A percentile compares a stretch with the other conserved stretches of the same genome.
Conservation (phyloP, 2,329 filamentous ascomycete species). For the Rhinocladiella similis region DNA sequence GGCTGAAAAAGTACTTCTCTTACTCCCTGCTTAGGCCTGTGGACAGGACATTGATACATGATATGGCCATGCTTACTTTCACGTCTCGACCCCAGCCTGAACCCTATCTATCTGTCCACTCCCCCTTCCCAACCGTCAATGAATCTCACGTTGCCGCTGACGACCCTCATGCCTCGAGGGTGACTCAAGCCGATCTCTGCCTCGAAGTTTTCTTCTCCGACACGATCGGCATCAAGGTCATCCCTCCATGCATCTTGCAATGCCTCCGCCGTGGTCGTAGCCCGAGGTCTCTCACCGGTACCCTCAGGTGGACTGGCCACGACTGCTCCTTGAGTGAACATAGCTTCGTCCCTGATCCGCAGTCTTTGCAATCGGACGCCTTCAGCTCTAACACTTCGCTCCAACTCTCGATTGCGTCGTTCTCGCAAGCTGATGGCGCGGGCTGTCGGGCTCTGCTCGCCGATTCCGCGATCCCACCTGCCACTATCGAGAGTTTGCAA, state of each 20-base stretch:
- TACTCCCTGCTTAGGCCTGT: too few species aligned
- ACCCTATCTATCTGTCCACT: background rate
- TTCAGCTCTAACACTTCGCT: conserved; percentile 21
- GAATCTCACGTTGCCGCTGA: conserved; percentile 23
- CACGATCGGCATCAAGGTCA: conserved; percentile 26
- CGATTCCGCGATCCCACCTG: conserved; percentile 7
- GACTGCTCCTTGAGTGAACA: conserved; percentile 12
- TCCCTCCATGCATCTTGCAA: conserved; percentile 25
- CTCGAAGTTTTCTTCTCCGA: conserved; percentile 30
- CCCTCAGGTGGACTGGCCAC: background rate
- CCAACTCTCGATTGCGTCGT: conserved; percentile 24
- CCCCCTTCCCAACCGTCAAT: conserved; percentile 7
- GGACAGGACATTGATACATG: too few species aligned
- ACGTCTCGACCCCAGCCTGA: too few species aligned
- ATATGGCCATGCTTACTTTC: too few species aligned
- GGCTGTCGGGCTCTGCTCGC: conserved; percentile 22
- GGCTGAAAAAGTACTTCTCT: too few species aligned
- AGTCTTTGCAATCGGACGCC: conserved; percentile 19
- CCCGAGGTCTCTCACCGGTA: background rate
- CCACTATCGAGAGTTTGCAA: conserved; percentile 1
- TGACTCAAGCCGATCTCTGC: background rate
- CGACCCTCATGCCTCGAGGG: conserved; percentile 16
- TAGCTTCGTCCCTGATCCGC: conserved; percentile 13
- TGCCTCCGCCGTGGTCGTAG: background rate
- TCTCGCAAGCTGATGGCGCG: conserved; percentile 23